These are phyloP conservation scores for Centaurea solstitialis DNA, from an alignment of 129 eudicot genomes.

Conservation along the genomic window DNA sequence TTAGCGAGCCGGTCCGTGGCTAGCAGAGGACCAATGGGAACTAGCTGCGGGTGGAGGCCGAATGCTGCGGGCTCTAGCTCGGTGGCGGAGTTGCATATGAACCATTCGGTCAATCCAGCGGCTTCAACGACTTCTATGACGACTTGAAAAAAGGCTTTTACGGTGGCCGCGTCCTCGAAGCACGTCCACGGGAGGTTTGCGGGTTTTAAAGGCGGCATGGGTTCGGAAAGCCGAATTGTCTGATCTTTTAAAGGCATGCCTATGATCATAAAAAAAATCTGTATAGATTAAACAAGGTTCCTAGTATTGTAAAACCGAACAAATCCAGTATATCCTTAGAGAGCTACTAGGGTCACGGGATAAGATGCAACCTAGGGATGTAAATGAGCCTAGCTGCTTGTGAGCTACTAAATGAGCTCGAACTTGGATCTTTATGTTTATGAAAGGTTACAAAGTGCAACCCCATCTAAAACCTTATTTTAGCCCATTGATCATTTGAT, in stretches of 20 bases:
- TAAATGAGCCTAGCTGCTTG: no score
- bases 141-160: slow-evolving; percentile 16
- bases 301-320: no score
- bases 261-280: slow-evolving; percentile 16
- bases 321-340: no score
- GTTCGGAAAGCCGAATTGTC: slow-evolving; percentile 44
- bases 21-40: slow-evolving; percentile 55
- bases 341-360: no score
- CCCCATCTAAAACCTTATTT: no score
- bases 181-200: slow-evolving; percentile 38
- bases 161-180: slow-evolving; percentile 9
- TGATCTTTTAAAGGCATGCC: slow-evolving; percentile 37
- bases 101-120: slow-evolving; percentile 23
- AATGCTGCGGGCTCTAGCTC: slow-evolving; percentile 48
- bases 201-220: slow-evolving; percentile 45
- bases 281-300: neutral
- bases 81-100: slow-evolving; percentile 48
- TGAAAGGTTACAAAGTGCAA: no score
- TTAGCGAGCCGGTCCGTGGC: slow-evolving; percentile 50
- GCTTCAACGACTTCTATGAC: neutral
- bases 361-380: no score
- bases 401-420: no score
- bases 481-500: no score
- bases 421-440: no score
- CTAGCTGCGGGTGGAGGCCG: slow-evolving; percentile 20